Conservation (phyloP, 2,329 filamentous ascomycete species). For the Penicillium polonicum region DNA sequence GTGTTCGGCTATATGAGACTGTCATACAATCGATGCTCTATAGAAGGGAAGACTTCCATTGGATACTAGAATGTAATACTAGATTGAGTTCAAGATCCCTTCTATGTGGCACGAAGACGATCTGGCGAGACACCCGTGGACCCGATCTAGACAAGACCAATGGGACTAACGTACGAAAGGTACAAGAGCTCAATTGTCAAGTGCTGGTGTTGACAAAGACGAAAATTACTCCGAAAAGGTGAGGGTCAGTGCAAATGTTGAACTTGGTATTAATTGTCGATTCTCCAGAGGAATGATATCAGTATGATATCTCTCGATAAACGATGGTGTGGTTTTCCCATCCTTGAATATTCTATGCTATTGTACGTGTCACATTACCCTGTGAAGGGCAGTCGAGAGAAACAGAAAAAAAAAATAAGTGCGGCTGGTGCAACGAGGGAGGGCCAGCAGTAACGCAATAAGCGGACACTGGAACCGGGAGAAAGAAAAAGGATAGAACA, state of each 20-base stretch:
- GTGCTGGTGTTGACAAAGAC: not conserved
- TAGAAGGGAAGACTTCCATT: not conserved
- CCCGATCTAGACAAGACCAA: not conserved
- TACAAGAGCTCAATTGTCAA: not conserved
- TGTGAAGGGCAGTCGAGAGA: slow-evolving; percentile 14
- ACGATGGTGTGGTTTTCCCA: slow-evolving; percentile 28
- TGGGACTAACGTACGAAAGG: not conserved
- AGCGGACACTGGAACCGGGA: slow-evolving; percentile 25
- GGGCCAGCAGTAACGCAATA: slow-evolving; percentile 22
- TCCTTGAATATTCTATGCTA: slow-evolving; percentile 31
- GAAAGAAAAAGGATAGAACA: slow-evolving; percentile 21
- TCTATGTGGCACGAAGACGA: not conserved
- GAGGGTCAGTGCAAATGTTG: slow-evolving; percentile 1
- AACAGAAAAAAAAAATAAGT: slow-evolving; percentile 17
- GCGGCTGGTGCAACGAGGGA: slow-evolving; percentile 27
- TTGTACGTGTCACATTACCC: slow-evolving; percentile 32
- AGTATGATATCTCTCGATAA: slow-evolving; percentile 16
- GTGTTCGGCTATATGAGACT: not conserved
- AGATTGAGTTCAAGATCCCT: slow-evolving; percentile 6
- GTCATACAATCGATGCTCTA: not conserved
- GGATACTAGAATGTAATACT: not conserved
- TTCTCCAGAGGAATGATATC: slow-evolving; percentile 15
- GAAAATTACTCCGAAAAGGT: not conserved
- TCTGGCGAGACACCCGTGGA: not conserved
- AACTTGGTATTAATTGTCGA: slow-evolving; percentile 14